These are phyloP conservation scores for Citrullus colocynthis DNA, from an alignment of 306 rosid genomes.

Conservation along the genomic window DNA sequence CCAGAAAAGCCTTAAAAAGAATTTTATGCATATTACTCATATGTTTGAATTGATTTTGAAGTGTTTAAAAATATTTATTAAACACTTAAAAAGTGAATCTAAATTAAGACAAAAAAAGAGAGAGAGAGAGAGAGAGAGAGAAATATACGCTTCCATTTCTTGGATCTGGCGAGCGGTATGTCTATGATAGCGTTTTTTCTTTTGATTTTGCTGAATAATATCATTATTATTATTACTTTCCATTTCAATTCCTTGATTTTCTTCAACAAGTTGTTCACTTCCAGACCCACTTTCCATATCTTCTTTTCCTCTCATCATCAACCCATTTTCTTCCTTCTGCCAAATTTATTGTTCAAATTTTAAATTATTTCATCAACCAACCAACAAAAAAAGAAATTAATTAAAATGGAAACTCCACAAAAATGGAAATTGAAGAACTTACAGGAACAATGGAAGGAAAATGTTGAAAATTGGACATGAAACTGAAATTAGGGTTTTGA, in stretches of 20 bases:
- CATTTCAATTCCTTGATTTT: conserved; percentile 42
- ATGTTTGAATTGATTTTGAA: too few relatives aligned
- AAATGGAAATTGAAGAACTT: not conserved
- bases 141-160: conserved; percentile 79
- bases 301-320: conserved; percentile 48
- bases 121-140: too few relatives aligned
- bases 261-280: conserved; percentile 55
- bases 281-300: conserved; percentile 85
- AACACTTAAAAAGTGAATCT: too few relatives aligned
- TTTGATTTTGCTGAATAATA: conserved; percentile 14
- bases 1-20: not conserved
- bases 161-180: conserved; percentile 99
- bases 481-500: conserved; percentile 81
- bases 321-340: conserved; percentile 73
- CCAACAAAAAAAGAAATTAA: not conserved
- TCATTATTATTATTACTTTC: conserved; percentile 16
- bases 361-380: not conserved
- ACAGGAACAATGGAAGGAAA: conserved; percentile 42
- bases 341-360: not conserved
- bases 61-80: too few relatives aligned
- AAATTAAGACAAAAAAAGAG: too few relatives aligned
- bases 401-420: not conserved
- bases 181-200: conserved; percentile 87
- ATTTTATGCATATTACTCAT: too few relatives aligned
- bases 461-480: conserved; percentile 56